Evolutionary conservation across 768 basidiomycete genomes (phyloP).

Genomic region (Leccinellum rugosiceps): DNA sequence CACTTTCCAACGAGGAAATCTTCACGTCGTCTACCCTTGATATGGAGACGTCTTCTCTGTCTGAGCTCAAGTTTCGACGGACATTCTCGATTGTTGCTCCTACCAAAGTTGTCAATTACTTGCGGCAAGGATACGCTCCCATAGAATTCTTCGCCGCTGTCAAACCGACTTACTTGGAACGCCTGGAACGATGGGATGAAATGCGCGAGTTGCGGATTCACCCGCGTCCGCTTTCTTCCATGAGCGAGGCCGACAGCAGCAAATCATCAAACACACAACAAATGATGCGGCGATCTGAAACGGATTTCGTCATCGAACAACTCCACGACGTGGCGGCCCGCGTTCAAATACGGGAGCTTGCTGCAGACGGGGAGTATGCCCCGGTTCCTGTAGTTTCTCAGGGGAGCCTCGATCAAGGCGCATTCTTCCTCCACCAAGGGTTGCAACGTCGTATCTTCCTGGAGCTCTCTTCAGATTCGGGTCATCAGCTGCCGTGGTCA

Average conservation of each 20-base stretch:
- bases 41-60: conserved; percentile 64
- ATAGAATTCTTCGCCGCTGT: conserved; percentile 89
- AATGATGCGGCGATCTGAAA: conserved; percentile 91
- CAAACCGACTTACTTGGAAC: conserved; percentile 79
- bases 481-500: conserved; percentile 84
- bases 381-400: conserved; percentile 82
- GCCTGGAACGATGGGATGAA: conserved; percentile 92
- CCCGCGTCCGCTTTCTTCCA: conserved; percentile 34
- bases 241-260: conserved; percentile 33
- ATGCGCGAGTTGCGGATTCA: conserved; percentile 71
- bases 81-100: conserved; percentile 77
- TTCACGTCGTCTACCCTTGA: conserved; percentile 75
- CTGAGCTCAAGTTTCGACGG: conserved; percentile 80
- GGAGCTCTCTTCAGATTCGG: conserved; percentile 82
- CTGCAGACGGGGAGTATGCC: conserved; percentile 76
- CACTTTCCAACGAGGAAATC: conserved; percentile 71
- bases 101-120: conserved; percentile 65
- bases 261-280: conserved; percentile 49
- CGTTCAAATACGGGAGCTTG: conserved; percentile 84
- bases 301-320: conserved; percentile 85
- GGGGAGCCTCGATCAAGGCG: conserved; percentile 74
- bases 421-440: conserved; percentile 89
- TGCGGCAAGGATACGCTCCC: conserved; percentile 75
- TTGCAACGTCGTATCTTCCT: conserved; percentile 81
- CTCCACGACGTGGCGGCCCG: conserved; percentile 88